These are phyloP conservation scores for Coelastrella sp. DNA, from an alignment of 139 green algal genomes.

Conservation along the genomic window DNA sequence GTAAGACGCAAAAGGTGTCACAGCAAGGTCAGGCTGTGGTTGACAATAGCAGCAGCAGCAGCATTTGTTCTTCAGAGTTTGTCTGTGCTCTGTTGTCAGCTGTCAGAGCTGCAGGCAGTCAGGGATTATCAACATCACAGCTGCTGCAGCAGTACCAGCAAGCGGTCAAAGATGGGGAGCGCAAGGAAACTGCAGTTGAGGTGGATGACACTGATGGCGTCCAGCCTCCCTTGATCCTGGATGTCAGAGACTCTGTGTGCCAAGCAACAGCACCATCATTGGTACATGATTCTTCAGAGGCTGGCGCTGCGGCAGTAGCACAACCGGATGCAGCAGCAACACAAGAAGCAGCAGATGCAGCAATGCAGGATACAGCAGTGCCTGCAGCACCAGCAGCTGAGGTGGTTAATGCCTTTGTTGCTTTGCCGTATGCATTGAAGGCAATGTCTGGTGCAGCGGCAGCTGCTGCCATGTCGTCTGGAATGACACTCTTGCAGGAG, in stretches of 20 bases:
- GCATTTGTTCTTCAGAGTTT: not conserved
- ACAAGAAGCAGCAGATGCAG: not conserved
- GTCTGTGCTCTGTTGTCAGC: not conserved
- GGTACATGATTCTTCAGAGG: no score
- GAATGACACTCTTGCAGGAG: not conserved
- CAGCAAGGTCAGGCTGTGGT: not conserved
- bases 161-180: not conserved
- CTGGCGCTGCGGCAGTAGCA: not conserved
- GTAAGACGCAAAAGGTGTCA: not conserved
- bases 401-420: not conserved
- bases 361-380: not conserved
- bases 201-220: no score
- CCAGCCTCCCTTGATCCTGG: no score
- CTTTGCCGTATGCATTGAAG: not conserved
- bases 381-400: not conserved
- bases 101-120: not conserved
- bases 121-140: not conserved
- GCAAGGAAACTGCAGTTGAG: not conserved
- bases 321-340: no score
- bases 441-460: slow-evolving; percentile 1
- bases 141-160: slow-evolving; percentile 5
- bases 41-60: not conserved
- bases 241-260: no score
- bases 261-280: no score
- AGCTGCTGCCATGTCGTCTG: not conserved